These are phyloP conservation scores for Coleophoma eucalyptorum DNA, from an alignment of 2,329 filamentous ascomycete species.

Conservation along the genomic window DNA sequence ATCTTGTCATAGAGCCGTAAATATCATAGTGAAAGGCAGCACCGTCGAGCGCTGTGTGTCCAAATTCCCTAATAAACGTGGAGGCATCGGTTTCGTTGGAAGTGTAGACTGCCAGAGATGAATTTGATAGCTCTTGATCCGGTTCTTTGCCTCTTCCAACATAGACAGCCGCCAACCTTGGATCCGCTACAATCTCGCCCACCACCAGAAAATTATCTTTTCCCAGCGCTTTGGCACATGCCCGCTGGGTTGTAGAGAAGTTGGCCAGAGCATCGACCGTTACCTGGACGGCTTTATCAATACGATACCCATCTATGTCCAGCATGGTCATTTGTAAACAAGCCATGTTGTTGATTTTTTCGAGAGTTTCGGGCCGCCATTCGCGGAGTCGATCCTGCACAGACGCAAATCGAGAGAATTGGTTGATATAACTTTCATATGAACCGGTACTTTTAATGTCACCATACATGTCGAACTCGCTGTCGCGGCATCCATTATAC, in stretches of 20 bases:
- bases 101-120: constrained; percentile 2
- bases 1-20: constrained; percentile 59
- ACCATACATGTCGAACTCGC: constrained; percentile 58
- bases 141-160: constrained; percentile 57
- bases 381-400: constrained; percentile 65
- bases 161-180: constrained; percentile 55
- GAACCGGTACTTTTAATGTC: constrained; percentile 61
- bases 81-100: constrained; percentile 3
- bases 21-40: constrained; percentile 61
- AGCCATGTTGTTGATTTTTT: constrained; percentile 54
- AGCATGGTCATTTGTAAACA: constrained; percentile 58
- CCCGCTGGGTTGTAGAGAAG: constrained; percentile 51
- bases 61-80: constrained; percentile 41
- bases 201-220: constrained; percentile 62
- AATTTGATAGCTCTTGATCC: constrained; percentile 26
- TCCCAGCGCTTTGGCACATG: constrained; percentile 50
- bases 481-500: constrained; percentile 54
- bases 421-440: constrained; percentile 59
- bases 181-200: constrained; percentile 60
- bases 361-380: constrained; percentile 53
- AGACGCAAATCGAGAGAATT: constrained; percentile 62
- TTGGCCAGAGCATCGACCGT: constrained; percentile 57
- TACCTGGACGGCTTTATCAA: constrained; percentile 63
- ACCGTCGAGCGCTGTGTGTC: constrained; percentile 50
- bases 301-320: constrained; percentile 63